Evolutionary conservation across 2,329 filamentous ascomycete species (phyloP).

Genomic region (Ophiostoma pallidulum): DNA sequence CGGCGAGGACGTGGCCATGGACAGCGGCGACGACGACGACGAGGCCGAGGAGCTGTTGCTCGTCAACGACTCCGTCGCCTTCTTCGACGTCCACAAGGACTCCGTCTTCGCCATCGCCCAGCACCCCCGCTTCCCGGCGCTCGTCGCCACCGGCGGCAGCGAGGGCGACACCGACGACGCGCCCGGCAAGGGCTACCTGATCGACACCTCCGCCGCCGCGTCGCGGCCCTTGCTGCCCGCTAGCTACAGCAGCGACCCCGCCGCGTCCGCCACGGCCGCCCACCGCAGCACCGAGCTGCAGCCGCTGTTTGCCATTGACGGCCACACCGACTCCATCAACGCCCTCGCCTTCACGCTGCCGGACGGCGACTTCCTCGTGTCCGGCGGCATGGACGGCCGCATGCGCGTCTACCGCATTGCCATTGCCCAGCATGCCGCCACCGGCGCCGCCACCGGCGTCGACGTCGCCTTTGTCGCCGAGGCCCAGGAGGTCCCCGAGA

Average conservation of each 20-base stretch:
- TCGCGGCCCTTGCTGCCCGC: conserved; percentile 61
- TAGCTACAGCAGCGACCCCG: conserved; percentile 62
- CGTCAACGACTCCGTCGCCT: conserved; percentile 85
- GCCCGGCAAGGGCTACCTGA: conserved; percentile 74
- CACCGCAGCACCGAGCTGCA: conserved; percentile 46
- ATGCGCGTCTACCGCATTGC: conserved; percentile 59
- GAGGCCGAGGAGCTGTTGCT: conserved; percentile 61
- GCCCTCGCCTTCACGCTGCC: conserved; percentile 76
- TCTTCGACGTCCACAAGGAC: conserved; percentile 85
- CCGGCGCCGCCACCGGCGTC: too few species aligned
- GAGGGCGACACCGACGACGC: conserved; percentile 50
- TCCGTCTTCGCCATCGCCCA: conserved; percentile 92
- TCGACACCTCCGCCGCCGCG: conserved; percentile 60
- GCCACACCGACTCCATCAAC: conserved; percentile 87
- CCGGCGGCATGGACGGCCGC: conserved; percentile 77
- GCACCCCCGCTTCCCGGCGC: conserved; percentile 67
- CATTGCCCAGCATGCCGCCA: conserved; percentile 32
- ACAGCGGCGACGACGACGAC: conserved; percentile 18
- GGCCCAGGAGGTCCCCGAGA: conserved; percentile 82
- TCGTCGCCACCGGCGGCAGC: conserved; percentile 78
- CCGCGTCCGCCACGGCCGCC: conserved; percentile 40
- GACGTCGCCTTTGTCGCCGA: conserved; percentile 58
- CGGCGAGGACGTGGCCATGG: conserved; percentile 36
- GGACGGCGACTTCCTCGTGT: conserved; percentile 73
- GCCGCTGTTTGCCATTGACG: conserved; percentile 67